phyloP scores from a whole-genome alignment of 345 rosid genomes.

The Eutrema japonicum region DNA sequence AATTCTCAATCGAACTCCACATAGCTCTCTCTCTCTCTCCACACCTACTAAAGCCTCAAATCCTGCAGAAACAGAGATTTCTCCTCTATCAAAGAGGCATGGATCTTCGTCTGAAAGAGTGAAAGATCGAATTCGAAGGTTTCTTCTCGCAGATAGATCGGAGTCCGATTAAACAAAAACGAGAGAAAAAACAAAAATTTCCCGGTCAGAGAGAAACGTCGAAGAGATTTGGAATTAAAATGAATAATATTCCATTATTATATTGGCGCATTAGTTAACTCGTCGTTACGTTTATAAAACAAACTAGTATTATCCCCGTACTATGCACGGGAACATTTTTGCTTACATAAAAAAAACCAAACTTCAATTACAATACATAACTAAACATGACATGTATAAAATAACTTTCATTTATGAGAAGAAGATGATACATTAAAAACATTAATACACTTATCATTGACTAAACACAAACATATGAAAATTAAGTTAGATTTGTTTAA shows the following conservation, averaged over 20 bases:
- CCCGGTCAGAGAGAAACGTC: conserved; percentile 20
- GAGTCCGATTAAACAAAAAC: background rate
- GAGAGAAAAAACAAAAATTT: background rate
- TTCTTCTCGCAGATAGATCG: background rate
- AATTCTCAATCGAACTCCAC: conserved; percentile 77
- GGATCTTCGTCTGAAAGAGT: conserved; percentile 4
- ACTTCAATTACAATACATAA: no score
- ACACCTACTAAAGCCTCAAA: background rate
- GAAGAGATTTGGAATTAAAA: background rate
- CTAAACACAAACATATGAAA: no score
- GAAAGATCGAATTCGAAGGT: background rate
- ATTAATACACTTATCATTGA: no score
- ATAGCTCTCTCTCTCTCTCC: conserved; percentile 37
- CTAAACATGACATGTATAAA: no score
- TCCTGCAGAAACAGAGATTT: background rate
- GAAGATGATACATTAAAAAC: no score
- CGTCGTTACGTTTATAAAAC: conserved; percentile 28
- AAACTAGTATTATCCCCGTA: no score
- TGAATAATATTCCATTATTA: background rate
- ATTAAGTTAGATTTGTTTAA: no score
- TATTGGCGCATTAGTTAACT: background rate
- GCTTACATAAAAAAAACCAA: no score
- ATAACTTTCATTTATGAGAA: no score
- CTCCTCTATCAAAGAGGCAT: background rate
- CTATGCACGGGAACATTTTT: no score